Base-by-base conservation (phyloP, 192 early-diverging fungal genomes). In the Podila horticola region DNA sequence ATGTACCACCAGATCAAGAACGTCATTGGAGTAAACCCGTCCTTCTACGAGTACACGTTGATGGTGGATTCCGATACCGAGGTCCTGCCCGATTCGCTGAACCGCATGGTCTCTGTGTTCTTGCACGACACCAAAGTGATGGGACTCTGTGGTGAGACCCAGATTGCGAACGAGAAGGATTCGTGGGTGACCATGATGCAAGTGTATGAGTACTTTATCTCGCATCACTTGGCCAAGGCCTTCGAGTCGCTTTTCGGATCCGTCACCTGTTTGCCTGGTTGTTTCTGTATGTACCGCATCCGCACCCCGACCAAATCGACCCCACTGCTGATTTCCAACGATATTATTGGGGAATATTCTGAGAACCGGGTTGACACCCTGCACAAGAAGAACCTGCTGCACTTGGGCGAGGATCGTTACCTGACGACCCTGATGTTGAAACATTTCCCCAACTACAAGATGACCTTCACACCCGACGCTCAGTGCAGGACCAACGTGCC, bases 251-350 rank as follows among this genome's bases (percentile, higher is more conserved):
- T 99, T 24, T 99, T 99, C 76, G 97, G 97, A 13, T 95, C 93
- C 26, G 97, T 99, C 20, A 97, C 97, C 11, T 99, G 98, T 89
- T 86, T 99, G 69, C 97, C 97, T 24, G 97, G 97, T 60, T 99
- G 98, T 91, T 99, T 99, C 92, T 94, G 92, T 74, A 98, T 99
- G 98, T 99, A 99, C 83, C 94, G 98, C 61, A 88, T 99, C 34
- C 94, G 95, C 61, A 93, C 96, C 12, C 90, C 96, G 13, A 91
- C 92, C 45, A 91, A 96, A 74, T 96, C 95, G 74, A 89, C 93
- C 36, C 98, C 98, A 22, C 85, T 99, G 38, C 88, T 99, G 45
- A 93, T 97, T 60, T 87, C 94, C 19, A 95, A 96, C 71, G 87
- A 90, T 68, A 89, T 99, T 33, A 95, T 99, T 70, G 87, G 91